Evolutionary conservation across 495 filamentous ascomycete genomes (phyloP).

Genomic region (Aspergillus nidulans): DNA sequence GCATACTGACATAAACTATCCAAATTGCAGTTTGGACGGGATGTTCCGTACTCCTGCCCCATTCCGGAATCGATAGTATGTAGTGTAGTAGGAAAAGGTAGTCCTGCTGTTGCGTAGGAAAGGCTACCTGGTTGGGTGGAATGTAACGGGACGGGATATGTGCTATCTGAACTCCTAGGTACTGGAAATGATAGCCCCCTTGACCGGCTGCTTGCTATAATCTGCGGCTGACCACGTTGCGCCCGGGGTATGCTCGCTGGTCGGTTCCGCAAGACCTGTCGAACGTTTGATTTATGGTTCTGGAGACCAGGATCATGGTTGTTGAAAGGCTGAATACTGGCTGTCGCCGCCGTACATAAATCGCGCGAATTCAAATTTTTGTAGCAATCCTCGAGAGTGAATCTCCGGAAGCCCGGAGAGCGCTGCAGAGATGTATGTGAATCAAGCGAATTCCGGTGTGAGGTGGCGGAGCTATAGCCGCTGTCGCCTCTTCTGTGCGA

Average conservation of each 20-base stretch:
- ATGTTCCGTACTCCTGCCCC: not conserved
- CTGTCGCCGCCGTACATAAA: not conserved
- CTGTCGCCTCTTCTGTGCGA: constrained; percentile 38
- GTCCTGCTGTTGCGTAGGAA: not conserved
- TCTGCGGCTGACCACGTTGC: constrained; percentile 11
- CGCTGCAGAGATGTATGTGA: constrained; percentile 24
- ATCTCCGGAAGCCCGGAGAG: constrained; percentile 6
- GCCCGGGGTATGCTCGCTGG: constrained; percentile 11
- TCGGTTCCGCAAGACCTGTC: not conserved
- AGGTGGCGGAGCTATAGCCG: constrained; percentile 40
- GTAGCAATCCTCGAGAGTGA: constrained; percentile 6
- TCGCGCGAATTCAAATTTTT: constrained; percentile 11
- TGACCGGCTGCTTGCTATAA: not conserved
- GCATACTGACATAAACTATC: not conserved
- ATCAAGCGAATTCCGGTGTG: constrained; percentile 26
- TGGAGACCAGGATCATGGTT: constrained; percentile 25
- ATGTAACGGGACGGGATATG: constrained; percentile 9
- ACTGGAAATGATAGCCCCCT: constrained; percentile 12
- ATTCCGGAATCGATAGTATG: not conserved
- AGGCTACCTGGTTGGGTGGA: constrained; percentile 14
- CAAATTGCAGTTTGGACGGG: not conserved
- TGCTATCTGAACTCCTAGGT: not conserved
- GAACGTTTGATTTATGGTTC: not conserved
- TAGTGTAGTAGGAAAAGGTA: not conserved
- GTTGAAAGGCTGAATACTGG: constrained; percentile 8